These are phyloP conservation scores for Alternaria novae-zelandiae DNA, from an alignment of 2,329 filamentous ascomycete species.

Conservation along the genomic window DNA sequence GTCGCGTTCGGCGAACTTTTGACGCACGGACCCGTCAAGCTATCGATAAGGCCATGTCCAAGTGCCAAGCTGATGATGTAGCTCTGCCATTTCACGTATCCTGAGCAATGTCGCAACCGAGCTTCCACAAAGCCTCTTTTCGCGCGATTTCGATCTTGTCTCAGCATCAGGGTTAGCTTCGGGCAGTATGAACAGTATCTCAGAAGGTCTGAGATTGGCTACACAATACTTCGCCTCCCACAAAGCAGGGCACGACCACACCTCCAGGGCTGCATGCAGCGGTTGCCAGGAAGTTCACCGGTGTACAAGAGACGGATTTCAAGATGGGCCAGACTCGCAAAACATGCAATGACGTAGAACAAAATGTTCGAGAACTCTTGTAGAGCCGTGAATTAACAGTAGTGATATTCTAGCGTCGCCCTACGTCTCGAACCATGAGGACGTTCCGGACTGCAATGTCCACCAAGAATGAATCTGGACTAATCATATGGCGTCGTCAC, in stretches of 20 bases:
- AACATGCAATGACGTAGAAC: background rate
- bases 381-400: background rate
- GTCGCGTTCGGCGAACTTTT: conserved; percentile 12
- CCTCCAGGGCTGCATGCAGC: background rate
- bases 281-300: background rate
- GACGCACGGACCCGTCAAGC: background rate
- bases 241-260: background rate
- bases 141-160: background rate
- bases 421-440: background rate
- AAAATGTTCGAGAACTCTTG: background rate
- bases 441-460: background rate
- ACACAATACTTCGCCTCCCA: background rate
- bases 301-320: background rate
- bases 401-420: background rate
- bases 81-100: background rate
- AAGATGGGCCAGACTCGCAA: background rate
- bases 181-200: background rate
- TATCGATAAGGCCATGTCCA: conserved; percentile 2
- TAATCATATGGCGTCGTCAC: conserved; percentile 1
- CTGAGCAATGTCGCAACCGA: background rate
- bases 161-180: background rate
- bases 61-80: background rate
- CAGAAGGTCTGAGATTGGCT: background rate
- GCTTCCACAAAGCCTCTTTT: background rate
- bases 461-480: background rate